A percentile compares a stretch with the other conserved stretches of the same genome.
Evolutionary conservation across 495 filamentous ascomycete genomes (phyloP).

Genomic region (Aspergillus avenaceus): DNA sequence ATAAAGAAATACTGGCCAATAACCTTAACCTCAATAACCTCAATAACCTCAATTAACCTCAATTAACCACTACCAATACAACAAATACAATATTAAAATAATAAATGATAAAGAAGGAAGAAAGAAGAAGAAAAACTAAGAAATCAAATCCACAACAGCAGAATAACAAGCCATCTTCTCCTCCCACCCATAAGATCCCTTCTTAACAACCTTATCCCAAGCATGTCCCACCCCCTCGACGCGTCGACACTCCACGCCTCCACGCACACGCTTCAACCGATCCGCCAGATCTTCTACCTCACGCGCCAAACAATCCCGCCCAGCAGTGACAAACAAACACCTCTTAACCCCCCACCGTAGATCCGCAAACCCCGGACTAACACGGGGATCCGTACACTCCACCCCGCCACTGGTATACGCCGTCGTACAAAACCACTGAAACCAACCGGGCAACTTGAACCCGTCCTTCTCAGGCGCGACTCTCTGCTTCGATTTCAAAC

Average conservation of each 20-base stretch:
- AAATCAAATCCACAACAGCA: slow-evolving; percentile 13
- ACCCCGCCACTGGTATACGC: background rate
- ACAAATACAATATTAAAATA: background rate
- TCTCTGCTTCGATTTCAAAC: background rate
- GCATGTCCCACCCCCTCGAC: slow-evolving; percentile 27
- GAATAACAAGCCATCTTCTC: slow-evolving; percentile 12
- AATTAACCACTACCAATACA: background rate
- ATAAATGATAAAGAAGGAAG: background rate
- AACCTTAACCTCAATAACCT: too few species aligned
- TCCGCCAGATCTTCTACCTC: slow-evolving; percentile 26
- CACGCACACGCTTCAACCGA: slow-evolving; percentile 7
- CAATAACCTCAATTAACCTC: too few species aligned
- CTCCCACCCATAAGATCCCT: slow-evolving; percentile 8
- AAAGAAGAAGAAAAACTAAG: background rate
- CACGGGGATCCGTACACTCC: slow-evolving; percentile 20
- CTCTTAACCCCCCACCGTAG: slow-evolving; percentile 15
- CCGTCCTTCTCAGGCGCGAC: background rate
- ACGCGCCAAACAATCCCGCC: slow-evolving; percentile 20
- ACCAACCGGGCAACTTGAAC: background rate
- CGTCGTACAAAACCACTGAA: background rate
- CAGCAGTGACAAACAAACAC: slow-evolving; percentile 24
- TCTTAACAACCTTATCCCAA: slow-evolving; percentile 18
- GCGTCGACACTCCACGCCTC: slow-evolving; percentile 18
- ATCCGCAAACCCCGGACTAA: slow-evolving; percentile 23
- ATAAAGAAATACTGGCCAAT: slow-evolving; percentile 45